Conservation (phyloP, 2,329 filamentous ascomycete genomes). For the Leptographium wingfieldii region DNA sequence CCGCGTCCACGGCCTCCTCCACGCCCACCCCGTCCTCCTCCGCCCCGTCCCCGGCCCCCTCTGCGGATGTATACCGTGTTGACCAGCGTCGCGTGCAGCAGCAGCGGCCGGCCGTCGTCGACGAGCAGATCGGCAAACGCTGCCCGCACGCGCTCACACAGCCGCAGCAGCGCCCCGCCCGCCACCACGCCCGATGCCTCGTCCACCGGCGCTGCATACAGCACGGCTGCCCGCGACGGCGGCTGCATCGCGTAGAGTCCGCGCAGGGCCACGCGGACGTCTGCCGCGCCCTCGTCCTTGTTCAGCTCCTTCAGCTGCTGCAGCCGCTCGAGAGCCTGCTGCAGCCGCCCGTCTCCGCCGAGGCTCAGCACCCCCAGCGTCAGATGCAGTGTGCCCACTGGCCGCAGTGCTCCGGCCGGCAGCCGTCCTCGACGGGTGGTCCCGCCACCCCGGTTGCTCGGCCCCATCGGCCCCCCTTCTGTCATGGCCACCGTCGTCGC, state of each 20-base stretch:
- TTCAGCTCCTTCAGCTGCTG: conserved; percentile 22
- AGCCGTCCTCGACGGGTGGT: conserved; percentile 22
- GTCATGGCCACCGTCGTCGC: conserved; percentile 12
- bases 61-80: conserved; percentile 69
- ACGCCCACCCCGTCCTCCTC: conserved; percentile 12
- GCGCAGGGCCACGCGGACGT: conserved; percentile 29
- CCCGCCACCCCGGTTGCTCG: conserved; percentile 12
- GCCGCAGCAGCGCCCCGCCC: conserved; percentile 33
- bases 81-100: conserved; percentile 73
- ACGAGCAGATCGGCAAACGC: conserved; percentile 46
- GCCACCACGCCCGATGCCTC: conserved; percentile 40
- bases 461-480: conserved; percentile 10
- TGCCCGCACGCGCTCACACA: conserved; percentile 43
- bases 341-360: conserved; percentile 25
- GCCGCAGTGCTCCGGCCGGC: conserved; percentile 56
- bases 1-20: conserved; percentile 14
- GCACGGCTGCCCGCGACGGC: conserved; percentile 38
- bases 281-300: background rate
- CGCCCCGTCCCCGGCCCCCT: conserved; percentile 10
- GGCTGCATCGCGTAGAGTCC: conserved; percentile 51
- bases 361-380: conserved; percentile 82
- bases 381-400: conserved; percentile 69
- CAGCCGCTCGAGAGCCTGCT: conserved; percentile 28
- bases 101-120: conserved; percentile 48
- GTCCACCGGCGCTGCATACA: conserved; percentile 53